Evolutionary conservation across 129 eudicot genomes (phyloP).

Genomic region (Heracleum sosnowskyi): DNA sequence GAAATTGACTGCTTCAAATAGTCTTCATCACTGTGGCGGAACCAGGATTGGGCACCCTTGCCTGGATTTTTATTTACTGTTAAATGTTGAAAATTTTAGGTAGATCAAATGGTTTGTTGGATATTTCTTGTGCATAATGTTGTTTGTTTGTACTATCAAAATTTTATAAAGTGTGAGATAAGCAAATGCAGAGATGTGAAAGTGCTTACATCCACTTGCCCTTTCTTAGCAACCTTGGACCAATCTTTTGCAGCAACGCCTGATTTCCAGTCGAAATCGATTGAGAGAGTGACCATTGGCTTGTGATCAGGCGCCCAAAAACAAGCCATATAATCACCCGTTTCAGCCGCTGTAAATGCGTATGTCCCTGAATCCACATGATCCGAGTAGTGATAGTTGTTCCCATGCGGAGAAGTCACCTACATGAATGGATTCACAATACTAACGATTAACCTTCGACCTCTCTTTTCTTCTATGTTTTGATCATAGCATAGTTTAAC

Average conservation of each 20-base stretch:
- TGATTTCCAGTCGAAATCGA: conserved; percentile 74
- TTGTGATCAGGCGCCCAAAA: conserved; percentile 59
- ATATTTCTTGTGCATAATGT: not conserved
- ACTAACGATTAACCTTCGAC: not conserved
- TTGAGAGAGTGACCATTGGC: conserved; percentile 35
- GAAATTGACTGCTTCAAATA: not conserved
- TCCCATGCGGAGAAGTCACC: conserved; percentile 64
- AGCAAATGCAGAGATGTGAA: not conserved
- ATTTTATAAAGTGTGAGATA: not conserved
- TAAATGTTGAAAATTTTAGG: not conserved
- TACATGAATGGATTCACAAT: conserved; percentile 9
- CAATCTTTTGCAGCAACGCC: conserved; percentile 85
- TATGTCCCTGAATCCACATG: conserved; percentile 42
- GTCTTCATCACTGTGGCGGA: not conserved
- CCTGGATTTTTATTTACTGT: not conserved
- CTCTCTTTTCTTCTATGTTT: not conserved
- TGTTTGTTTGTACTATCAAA: not conserved
- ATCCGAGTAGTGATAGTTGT: conserved; percentile 54
- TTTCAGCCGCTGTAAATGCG: conserved; percentile 58
- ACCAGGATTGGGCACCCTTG: not conserved
- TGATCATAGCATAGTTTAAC: not conserved
- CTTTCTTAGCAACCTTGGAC: conserved; percentile 76
- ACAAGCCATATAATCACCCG: conserved; percentile 77
- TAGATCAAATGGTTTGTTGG: not conserved
- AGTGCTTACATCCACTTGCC: conserved; percentile 44